Conservation (phyloP, 2,329 filamentous ascomycete genomes). For the Fusarium verticillioides region DNA sequence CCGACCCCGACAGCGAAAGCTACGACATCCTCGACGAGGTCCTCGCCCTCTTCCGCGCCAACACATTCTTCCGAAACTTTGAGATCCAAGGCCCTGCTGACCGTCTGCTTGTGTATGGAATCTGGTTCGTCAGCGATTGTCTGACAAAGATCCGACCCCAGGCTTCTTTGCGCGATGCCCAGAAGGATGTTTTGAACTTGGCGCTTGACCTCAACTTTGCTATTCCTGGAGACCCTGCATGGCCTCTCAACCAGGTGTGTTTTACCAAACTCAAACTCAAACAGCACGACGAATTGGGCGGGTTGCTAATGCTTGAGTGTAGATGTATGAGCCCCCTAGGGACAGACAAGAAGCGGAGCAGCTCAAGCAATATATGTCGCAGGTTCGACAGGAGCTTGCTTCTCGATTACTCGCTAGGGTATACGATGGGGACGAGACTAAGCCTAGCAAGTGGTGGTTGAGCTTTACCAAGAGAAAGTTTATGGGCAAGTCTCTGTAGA, state of each 20-base stretch:
- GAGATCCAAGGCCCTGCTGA: constrained; percentile 98
- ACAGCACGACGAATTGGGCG: too few relatives aligned
- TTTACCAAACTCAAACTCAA: constrained; percentile 1
- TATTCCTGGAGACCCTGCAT: constrained; percentile 91
- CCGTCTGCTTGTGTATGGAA: constrained; percentile 94
- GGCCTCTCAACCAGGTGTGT: constrained; percentile 86
- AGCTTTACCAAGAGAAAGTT: constrained; percentile 99
- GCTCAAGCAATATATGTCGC: constrained; percentile 87
- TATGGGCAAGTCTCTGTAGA: constrained; percentile 90
- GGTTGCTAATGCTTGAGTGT: constrained; percentile 11
- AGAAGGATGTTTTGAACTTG: constrained; percentile 85
- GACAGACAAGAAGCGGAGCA: constrained; percentile 91
- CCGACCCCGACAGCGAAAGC: constrained; percentile 87
- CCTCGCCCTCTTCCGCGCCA: constrained; percentile 91
- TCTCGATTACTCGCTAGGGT: constrained; percentile 84
- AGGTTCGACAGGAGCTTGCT: constrained; percentile 93
- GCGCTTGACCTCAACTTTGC: constrained; percentile 95
- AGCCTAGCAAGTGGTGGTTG: constrained; percentile 90
- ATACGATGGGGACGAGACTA: constrained; percentile 82
- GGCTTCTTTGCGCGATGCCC: constrained; percentile 69
- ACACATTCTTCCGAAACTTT: constrained; percentile 99
- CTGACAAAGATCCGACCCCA: constrained; percentile 85
- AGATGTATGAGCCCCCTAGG: constrained; percentile 89
- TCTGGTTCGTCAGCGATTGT: constrained; percentile 92
- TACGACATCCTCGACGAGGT: constrained; percentile 98